Evolutionary conservation across 192 early-diverging fungal genomes (phyloP), one percentile per base, ranked within the genome.

Genomic region (Rhizophagus prolifer): DNA sequence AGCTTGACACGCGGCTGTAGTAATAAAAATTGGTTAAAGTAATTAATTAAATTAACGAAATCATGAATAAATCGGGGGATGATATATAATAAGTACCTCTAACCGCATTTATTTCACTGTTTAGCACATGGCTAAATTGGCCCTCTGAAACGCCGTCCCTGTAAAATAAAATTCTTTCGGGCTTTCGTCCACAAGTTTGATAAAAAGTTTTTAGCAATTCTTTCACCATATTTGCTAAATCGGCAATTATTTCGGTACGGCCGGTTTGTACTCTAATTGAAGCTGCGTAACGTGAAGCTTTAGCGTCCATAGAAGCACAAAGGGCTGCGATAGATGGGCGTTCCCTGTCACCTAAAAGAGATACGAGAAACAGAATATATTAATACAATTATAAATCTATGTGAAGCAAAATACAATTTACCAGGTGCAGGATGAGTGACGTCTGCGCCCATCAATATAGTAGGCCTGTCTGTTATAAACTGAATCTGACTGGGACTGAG

Each of bases 141-240:
- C 92, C 90, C 47, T 99, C 96, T 7, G 94, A 93, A 23, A 97
- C 91, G 46, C 95, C 95, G 79, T 97, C 95, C 74, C 96, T 92
- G 80, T 94, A 97, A 79, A 96, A 93, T 1, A 97, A 23, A 70
- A 97, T 93, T 28, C 92, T 86, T 58, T 81, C 74, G 0, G 95
- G 95, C 70, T 93, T 92, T 70, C 92, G 84, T 46, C 92, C 87
- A 79, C 82, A 84, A 66, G 80, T 74, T 66, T 88, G 82, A 81
- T 93, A 84, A 79, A 86, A 95, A 19, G 82, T 89, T 61, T 90
- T 88, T 74, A 94, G 80, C 12, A 94, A 78, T 30, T 94, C 90
- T 61, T 87, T 85, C 10, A 89, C 84, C 81, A 94, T 88, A 8
- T 81, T 85, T 23, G 84, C 87, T 59, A 96, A 82, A 79, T 90